Percentiles rank a stretch among this genome's conserved stretches.
These are phyloP conservation scores for Trichoderma cornu-damae DNA, from an alignment of 2,329 filamentous ascomycete species.

Conservation along the genomic window DNA sequence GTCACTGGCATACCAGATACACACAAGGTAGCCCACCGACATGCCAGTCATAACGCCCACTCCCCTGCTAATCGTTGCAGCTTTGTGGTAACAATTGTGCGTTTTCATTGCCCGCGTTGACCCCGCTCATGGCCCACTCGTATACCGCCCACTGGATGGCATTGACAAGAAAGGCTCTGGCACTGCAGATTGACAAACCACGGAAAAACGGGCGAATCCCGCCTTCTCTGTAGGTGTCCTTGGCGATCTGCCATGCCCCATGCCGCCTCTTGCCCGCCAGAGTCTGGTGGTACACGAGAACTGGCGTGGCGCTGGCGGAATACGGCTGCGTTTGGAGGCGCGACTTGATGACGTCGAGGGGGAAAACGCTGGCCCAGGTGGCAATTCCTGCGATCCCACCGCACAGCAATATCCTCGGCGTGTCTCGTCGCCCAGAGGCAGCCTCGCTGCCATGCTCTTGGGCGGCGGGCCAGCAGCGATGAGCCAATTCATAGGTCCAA, in stretches of 20 bases:
- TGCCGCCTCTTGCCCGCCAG: slow-evolving; percentile 29
- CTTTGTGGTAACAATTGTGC: not conserved
- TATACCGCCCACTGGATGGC: slow-evolving; percentile 91
- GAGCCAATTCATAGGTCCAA: slow-evolving; percentile 80
- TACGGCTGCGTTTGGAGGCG: slow-evolving; percentile 70
- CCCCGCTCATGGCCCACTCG: slow-evolving; percentile 72
- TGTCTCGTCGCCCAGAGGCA: slow-evolving; percentile 37
- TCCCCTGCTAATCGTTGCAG: too few relatives aligned
- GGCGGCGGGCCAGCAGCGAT: slow-evolving; percentile 47
- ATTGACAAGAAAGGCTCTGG: slow-evolving; percentile 86
- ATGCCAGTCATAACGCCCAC: too few relatives aligned
- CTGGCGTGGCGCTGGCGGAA: not conserved
- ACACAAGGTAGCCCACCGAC: too few relatives aligned
- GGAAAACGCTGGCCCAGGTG: slow-evolving; percentile 88
- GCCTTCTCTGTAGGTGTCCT: slow-evolving; percentile 58
- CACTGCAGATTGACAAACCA: slow-evolving; percentile 73
- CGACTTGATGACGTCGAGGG: slow-evolving; percentile 88
- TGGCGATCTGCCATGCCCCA: slow-evolving; percentile 60
- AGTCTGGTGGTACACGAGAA: not conserved
- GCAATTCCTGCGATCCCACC: slow-evolving; percentile 82
- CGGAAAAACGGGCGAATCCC: slow-evolving; percentile 63
- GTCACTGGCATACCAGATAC: too few relatives aligned
- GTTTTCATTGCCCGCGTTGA: slow-evolving; percentile 30
- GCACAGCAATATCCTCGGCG: slow-evolving; percentile 67
- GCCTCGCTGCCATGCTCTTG: slow-evolving; percentile 19